Evolutionary conservation across 805 yeast genomes (phyloP), one percentile per base, ranked within the genome.

Genomic region (Pichia kluyveri): DNA sequence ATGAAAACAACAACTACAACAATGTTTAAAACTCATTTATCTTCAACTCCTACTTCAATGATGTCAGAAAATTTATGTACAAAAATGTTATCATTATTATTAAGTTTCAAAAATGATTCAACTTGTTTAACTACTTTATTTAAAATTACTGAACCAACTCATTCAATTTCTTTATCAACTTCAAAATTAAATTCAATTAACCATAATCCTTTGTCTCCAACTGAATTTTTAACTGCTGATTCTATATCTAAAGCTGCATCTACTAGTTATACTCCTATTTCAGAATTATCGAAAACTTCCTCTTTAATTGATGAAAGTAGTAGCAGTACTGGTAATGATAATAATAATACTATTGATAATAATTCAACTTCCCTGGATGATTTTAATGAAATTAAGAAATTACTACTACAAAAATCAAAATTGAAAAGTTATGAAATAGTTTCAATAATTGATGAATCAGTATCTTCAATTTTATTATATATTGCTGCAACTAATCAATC

Each of bases 401-500:
- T 51, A 17, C 11, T 50, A 18, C 8, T 30, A 28, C 40, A 46
- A 17, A 53, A 48, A 11, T 28, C 10, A 7, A 15, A 15, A n/a
- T 23, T 40, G 15, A 43, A 37, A 36, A 40, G 42, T 51, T 31
- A 40, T 54, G 23, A 57, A 5, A 44, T 67, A 3, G 54, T 69
- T 18, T 61, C 58, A 7, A 56, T 54, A 28, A 66, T 75, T 14
- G 77, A 74, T 53, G 34, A 51, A 2, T 61, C 61, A 38, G 62
- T 73, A 42, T 73, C 70, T 17, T 60, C 68, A 30, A 60, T 79
- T 8, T 54, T 74, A 18, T 60, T 71, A 38, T 79, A 66, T 56
- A 42, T 77, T 9, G 75, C 82, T 1, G 76, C 80, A 15, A 64
- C 81, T 4, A 77, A 79, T 55, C 71, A 76, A 31, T 45, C 50